phyloP scores from a whole-genome alignment of 164 flowering plant species.

The Kingdonia uniflora region DNA sequence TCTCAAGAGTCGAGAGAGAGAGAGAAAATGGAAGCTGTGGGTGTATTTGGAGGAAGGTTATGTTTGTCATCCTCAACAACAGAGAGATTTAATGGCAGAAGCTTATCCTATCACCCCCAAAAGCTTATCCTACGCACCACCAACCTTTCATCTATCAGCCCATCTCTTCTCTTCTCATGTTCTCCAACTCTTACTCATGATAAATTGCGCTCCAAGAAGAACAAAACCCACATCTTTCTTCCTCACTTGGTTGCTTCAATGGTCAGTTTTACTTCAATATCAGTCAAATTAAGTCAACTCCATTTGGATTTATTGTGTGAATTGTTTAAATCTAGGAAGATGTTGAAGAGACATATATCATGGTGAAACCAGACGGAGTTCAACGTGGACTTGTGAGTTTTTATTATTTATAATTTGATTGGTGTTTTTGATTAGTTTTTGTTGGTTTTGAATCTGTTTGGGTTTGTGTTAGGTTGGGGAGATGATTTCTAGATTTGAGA shows the following conservation, averaged over 20 bases:
- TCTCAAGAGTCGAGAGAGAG: too few species aligned
- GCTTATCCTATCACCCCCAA: conserved; percentile 6
- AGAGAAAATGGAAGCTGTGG: too few species aligned
- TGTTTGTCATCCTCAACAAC: too few species aligned
- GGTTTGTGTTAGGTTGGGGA: conserved; percentile 69
- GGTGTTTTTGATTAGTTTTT: neutral
- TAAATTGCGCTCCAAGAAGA: conserved; percentile 17
- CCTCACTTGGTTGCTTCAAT: conserved; percentile 77
- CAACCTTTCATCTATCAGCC: conserved; percentile 37
- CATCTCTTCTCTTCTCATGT: conserved; percentile 29
- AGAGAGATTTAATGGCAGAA: conserved; percentile 5
- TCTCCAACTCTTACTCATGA: conserved; percentile 17
- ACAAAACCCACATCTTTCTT: conserved; percentile 49
- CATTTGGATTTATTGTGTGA: too few species aligned
- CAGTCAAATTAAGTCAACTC: too few species aligned
- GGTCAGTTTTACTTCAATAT: conserved; percentile 23
- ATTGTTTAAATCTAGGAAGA: conserved; percentile 33
- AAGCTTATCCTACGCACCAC: conserved; percentile 19
- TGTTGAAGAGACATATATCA: conserved; percentile 80
- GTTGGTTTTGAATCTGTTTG: neutral
- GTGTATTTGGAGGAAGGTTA: too few species aligned
- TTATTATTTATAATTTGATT: conserved; percentile 1
- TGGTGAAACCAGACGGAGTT: conserved; percentile 97
- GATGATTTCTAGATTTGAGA: conserved; percentile 92
- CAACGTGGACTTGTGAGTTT: conserved; percentile 84